Evolutionary conservation across 2,329 filamentous ascomycete genomes (phyloP).

Genomic region (Hirsutella minnesotensis): DNA sequence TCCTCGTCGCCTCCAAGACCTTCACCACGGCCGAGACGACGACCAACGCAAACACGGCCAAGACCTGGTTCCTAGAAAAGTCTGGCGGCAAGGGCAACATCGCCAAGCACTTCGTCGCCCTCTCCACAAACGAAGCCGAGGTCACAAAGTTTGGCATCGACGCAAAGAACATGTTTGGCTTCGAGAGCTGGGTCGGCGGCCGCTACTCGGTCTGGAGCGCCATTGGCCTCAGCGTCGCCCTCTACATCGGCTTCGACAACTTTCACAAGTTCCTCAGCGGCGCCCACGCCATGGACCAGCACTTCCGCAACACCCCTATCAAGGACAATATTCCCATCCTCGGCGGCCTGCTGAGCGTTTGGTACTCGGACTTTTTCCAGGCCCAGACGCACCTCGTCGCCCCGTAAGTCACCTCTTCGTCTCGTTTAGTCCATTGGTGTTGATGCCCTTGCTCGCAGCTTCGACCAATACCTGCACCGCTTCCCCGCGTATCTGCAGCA

Average conservation of each 20-base stretch:
- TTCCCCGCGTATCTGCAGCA: constrained; percentile 99
- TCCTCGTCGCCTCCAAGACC: constrained; percentile 97
- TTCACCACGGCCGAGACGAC: constrained; percentile 97
- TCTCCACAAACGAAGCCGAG: constrained; percentile 90
- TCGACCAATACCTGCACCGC: constrained; percentile 97
- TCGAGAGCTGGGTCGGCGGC: constrained; percentile 96
- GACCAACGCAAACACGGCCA: constrained; percentile 95
- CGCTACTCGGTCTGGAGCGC: constrained; percentile 99
- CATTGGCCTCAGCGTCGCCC: constrained; percentile 85
- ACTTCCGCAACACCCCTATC: constrained; percentile 84
- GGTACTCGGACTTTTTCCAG: constrained; percentile 98
- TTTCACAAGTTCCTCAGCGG: constrained; percentile 93
- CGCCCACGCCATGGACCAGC: constrained; percentile 95
- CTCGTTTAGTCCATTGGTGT: background rate
- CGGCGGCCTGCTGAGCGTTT: constrained; percentile 87
- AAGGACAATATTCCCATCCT: constrained; percentile 92
- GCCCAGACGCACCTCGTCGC: constrained; percentile 95
- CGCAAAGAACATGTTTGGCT: constrained; percentile 98
- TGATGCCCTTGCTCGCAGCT: constrained; percentile 34
- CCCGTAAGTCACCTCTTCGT: constrained; percentile 48
- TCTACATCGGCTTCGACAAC: constrained; percentile 96
- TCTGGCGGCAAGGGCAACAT: constrained; percentile 68
- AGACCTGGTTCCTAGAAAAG: constrained; percentile 89
- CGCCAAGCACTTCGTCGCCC: constrained; percentile 96
- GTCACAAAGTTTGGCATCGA: constrained; percentile 99